Conservation (phyloP, 1,284 basidiomycete genomes). For the Schizophyllum amplum region DNA sequence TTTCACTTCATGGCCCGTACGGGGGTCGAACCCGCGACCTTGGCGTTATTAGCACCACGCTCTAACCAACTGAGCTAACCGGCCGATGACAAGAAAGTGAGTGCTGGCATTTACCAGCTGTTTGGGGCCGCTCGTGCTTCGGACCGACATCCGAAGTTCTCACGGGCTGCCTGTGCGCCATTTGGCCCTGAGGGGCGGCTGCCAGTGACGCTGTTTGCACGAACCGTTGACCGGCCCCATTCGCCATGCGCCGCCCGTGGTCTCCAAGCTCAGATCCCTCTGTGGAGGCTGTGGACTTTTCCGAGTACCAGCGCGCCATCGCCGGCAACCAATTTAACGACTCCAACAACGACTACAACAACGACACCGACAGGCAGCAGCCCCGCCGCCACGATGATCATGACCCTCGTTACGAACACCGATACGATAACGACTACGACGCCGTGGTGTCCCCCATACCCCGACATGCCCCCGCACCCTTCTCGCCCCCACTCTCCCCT, state of each 20-base stretch:
- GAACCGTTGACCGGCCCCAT: neutral
- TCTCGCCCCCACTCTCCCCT: neutral
- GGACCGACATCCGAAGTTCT: neutral
- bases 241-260: neutral
- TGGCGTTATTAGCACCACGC: neutral
- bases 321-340: neutral
- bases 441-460: neutral
- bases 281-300: neutral
- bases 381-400: neutral
- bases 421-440: neutral
- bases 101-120: no score
- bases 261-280: neutral
- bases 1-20: neutral
- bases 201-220: neutral
- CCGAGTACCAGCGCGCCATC: neutral
- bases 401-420: neutral
- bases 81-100: no score
- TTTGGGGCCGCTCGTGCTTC: neutral
- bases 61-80: neutral
- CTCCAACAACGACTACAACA: no score
- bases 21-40: neutral
- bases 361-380: neutral
- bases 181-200: neutral
- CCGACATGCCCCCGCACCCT: neutral
- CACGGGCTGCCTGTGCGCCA: neutral